Percentiles rank a stretch among this genome's conserved stretches.
Evolutionary conservation across 1,139 yeast species (phyloP).

Genomic region (Magnusiomyces magnusii): DNA sequence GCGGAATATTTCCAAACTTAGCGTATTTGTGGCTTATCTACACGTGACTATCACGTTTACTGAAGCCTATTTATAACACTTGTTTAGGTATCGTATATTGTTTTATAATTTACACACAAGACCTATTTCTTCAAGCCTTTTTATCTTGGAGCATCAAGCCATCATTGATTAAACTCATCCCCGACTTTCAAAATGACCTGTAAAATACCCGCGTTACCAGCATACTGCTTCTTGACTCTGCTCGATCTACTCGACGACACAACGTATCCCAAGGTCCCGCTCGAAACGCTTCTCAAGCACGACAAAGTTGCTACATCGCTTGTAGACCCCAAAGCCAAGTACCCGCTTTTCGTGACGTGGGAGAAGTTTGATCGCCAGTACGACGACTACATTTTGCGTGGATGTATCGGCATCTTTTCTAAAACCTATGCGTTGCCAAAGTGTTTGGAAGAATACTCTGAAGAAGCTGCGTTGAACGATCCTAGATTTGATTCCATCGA

Average conservation of each 20-base stretch:
- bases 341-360: constrained; percentile 87
- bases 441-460: constrained; percentile 58
- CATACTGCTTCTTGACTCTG: constrained; percentile 1
- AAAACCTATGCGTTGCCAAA: constrained; percentile 39
- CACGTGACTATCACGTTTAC: neutral
- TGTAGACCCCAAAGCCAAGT: constrained; percentile 10
- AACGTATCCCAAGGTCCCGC: neutral
- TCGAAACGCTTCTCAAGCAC: neutral
- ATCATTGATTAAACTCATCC: neutral
- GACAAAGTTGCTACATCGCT: constrained; percentile 11
- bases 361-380: constrained; percentile 34
- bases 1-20: too few species aligned
- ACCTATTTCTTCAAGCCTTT: too few species aligned
- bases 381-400: constrained; percentile 48
- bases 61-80: neutral
- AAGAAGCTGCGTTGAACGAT: constrained; percentile 69
- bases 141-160: too few species aligned
- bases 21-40: too few species aligned
- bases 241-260: neutral
- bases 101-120: too few species aligned
- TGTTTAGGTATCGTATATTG: neutral
- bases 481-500: constrained; percentile 66
- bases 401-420: constrained; percentile 88
- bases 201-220: neutral
- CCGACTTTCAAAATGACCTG: neutral